These are phyloP conservation scores for Sherardia arvensis DNA, from an alignment of 257 asterid species.

Conservation along the genomic window DNA sequence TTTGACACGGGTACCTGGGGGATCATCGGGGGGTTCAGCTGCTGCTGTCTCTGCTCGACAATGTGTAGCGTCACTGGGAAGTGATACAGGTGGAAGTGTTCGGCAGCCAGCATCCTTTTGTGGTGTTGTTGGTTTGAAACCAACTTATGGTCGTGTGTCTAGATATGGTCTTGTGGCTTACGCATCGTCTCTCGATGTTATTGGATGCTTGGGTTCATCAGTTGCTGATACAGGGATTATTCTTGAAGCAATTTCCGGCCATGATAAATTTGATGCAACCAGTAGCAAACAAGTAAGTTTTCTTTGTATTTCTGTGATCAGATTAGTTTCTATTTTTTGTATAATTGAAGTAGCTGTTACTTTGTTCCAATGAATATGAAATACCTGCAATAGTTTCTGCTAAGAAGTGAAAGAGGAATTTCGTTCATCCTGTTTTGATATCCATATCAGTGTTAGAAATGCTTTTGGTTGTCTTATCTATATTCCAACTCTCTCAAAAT, in stretches of 20 bases:
- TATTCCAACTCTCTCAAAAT: not conserved
- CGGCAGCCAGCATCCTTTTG: constrained; percentile 98
- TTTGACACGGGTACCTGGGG: constrained; percentile 94
- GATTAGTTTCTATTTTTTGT: no score
- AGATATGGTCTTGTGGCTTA: constrained; percentile 98
- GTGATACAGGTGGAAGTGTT: constrained; percentile 99
- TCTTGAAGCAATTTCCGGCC: constrained; percentile 65
- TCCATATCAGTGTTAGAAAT: not conserved
- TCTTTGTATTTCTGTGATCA: not conserved
- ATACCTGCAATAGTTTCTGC: not conserved
- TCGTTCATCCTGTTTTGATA: not conserved
- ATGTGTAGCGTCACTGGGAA: constrained; percentile 88
- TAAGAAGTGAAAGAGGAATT: not conserved
- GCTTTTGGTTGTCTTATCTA: not conserved
- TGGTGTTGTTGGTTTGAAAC: constrained; percentile 93
- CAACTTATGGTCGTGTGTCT: constrained; percentile 96
- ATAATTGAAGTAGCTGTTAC: not conserved
- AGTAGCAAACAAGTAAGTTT: constrained; percentile 56
- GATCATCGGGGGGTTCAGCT: constrained; percentile 98
- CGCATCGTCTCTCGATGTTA: constrained; percentile 94
- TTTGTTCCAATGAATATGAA: not conserved
- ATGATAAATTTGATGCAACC: constrained; percentile 88
- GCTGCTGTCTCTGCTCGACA: constrained; percentile 97
- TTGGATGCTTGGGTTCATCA: constrained; percentile 97
- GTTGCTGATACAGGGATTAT: constrained; percentile 94